These are phyloP conservation scores for Exophiala bonariae DNA, from an alignment of 2,329 filamentous ascomycete genomes.

Conservation along the genomic window DNA sequence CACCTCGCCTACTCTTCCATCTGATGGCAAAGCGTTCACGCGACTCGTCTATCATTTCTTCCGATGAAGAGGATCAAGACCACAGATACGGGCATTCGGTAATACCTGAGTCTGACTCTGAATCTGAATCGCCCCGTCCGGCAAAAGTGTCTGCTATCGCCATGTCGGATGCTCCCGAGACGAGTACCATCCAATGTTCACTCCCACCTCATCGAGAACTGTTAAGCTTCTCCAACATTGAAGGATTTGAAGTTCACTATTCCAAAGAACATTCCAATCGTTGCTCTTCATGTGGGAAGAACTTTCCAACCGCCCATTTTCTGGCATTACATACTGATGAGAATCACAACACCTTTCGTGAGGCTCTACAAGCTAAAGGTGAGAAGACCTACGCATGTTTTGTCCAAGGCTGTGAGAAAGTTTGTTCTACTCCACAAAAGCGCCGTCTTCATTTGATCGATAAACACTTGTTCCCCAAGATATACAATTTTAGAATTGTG, in stretches of 20 bases:
- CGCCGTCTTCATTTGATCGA: conserved; percentile 86
- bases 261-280: conserved; percentile 76
- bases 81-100: too few relatives aligned
- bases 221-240: conserved; percentile 70
- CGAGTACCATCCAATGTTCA: conserved; percentile 69
- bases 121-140: conserved; percentile 30
- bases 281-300: conserved; percentile 79
- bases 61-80: conserved; percentile 29
- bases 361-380: conserved; percentile 71
- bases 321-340: conserved; percentile 85
- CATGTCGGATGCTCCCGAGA: conserved; percentile 35
- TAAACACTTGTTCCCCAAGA: conserved; percentile 87
- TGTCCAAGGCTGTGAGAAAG: conserved; percentile 80
- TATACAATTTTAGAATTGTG: conserved; percentile 85
- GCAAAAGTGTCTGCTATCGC: conserved; percentile 40
- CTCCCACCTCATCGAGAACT: conserved; percentile 75
- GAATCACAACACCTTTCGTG: conserved; percentile 79
- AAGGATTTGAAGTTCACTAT: conserved; percentile 87
- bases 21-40: conserved; percentile 63
- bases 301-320: conserved; percentile 82
- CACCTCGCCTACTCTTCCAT: conserved; percentile 1
- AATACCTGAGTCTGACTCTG: too few relatives aligned
- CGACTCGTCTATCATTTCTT: conserved; percentile 48
- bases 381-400: conserved; percentile 92
- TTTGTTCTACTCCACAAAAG: conserved; percentile 81